phyloP scores from a whole-genome alignment of 768 basidiomycete genomes.

The Holtermannia corniformis region DNA sequence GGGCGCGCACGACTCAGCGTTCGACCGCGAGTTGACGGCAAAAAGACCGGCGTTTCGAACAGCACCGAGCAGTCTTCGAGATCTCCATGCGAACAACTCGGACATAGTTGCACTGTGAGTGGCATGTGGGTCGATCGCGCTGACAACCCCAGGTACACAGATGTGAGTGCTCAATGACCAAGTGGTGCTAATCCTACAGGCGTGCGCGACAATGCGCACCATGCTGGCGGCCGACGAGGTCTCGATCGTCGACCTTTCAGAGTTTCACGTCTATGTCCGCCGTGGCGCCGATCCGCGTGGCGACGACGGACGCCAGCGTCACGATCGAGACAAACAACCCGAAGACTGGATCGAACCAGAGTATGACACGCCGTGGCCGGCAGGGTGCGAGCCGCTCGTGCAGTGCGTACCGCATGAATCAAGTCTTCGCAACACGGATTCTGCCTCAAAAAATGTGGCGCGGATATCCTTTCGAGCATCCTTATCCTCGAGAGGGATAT shows the following conservation, averaged over 20 bases:
- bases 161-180: not conserved
- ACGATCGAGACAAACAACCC: no score
- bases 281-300: slow-evolving; percentile 6
- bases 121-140: no score
- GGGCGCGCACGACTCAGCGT: not conserved
- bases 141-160: not conserved
- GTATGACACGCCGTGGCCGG: slow-evolving; percentile 25
- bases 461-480: no score
- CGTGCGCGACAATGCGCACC: slow-evolving; percentile 19
- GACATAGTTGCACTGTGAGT: not conserved
- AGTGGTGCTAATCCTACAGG: slow-evolving; percentile 10
- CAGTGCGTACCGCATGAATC: slow-evolving; percentile 9
- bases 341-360: slow-evolving; percentile 11
- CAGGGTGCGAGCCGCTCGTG: slow-evolving; percentile 23
- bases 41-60: not conserved
- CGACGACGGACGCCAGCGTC: no score
- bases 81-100: not conserved
- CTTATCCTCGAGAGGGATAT: no score
- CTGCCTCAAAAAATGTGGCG: no score
- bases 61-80: not conserved
- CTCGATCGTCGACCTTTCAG: slow-evolving; percentile 24
- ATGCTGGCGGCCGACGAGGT: slow-evolving; percentile 29
- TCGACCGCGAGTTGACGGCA: not conserved
- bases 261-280: slow-evolving; percentile 29
- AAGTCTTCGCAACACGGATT: slow-evolving; percentile 7